Base-by-base conservation (phyloP, 805 yeast genomes). In the Yarrowia sp. region DNA sequence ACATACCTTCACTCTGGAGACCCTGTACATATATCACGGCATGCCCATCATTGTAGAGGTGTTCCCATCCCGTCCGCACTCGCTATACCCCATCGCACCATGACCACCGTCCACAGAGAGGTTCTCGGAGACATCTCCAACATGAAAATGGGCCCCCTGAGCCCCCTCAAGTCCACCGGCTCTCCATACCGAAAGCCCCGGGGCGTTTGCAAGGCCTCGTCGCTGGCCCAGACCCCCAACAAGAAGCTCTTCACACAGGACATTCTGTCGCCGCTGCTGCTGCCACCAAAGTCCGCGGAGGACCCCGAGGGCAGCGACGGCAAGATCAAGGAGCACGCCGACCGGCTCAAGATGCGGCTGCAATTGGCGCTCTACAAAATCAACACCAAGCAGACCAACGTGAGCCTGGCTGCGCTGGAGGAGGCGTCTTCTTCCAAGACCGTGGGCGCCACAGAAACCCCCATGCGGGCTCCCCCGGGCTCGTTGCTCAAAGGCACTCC, bases 301-400 rank as follows among this genome's bases (percentile, higher is more conserved):
- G 43, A 38, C n/a, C 2, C 6, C 12, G 47, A 55, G 3, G 63
- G 47, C 63, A 55, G 33, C 33, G 64, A 58, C 17, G 64, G 49
- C n/a, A 61, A 61, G 46, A 61, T 61, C 15, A 44, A 46, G 5
- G 66, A 61, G 38, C 66, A 61, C 38, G 67, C 67, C 17, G 60
- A 52, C 33, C n/a, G 60, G 9, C 50, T 64, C 47, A 64, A 64
- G 30, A 64, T 64, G 67, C 67, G 67, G 6, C 67, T 64, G 0
- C 60, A 52, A 40, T 34, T 64, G 60, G 67, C 67, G 20, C 60
- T 50, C 14, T 64, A 64, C 67, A 64, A 64, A 64, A 52, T 64
- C 49, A 40, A 52, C 49, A 64, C 67, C 34, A 38, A 64, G 15
- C 67, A 64, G 50, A 64, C 60, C 47, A 49, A 42, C 40, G 66